Conservation (phyloP, 2,329 filamentous ascomycete genomes). For the Epicoccum nigrum region DNA sequence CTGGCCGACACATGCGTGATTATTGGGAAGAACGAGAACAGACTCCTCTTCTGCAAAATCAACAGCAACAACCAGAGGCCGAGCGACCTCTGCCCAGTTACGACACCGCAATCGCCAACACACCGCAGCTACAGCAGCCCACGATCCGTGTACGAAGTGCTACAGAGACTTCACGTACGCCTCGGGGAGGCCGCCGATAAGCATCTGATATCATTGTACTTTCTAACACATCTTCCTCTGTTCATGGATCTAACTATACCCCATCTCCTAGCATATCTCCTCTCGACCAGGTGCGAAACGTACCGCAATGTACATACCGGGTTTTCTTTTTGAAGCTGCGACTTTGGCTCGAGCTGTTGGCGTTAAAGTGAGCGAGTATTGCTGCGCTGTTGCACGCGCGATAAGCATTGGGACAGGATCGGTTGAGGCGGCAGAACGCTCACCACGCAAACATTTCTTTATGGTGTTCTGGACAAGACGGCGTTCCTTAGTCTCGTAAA, state of each 20-base stretch:
- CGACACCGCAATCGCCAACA: constrained; percentile 80
- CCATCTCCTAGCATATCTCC: constrained; percentile 30
- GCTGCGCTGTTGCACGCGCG: constrained; percentile 14
- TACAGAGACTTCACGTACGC: constrained; percentile 29
- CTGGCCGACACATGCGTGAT: constrained; percentile 53
- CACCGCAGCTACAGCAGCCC: constrained; percentile 30
- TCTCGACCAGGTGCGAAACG: constrained; percentile 13
- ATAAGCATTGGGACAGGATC: constrained; percentile 2
- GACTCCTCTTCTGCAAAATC: constrained; percentile 51
- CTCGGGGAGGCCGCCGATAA: constrained; percentile 24
- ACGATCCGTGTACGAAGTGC: constrained; percentile 34
- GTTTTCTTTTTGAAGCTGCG: constrained; percentile 15
- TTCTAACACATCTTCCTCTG: constrained; percentile 22
- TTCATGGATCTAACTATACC: constrained; percentile 32
- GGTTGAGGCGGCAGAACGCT: background rate
- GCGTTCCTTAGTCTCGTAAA: background rate
- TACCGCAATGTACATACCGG: constrained; percentile 19
- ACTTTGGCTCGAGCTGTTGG: constrained; percentile 22
- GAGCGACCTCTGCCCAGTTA: constrained; percentile 81
- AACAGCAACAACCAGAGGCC: constrained; percentile 24
- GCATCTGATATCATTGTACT: constrained; percentile 2
- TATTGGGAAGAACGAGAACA: constrained; percentile 55
- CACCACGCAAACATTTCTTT: constrained; percentile 1
- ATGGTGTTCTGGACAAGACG: constrained; percentile 14
- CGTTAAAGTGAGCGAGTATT: constrained; percentile 27